A percentile compares a stretch with the other conserved stretches of the same genome.
These are phyloP conservation scores for Viola pubescens DNA, from an alignment of 441 rosid species.

Conservation along the genomic window DNA sequence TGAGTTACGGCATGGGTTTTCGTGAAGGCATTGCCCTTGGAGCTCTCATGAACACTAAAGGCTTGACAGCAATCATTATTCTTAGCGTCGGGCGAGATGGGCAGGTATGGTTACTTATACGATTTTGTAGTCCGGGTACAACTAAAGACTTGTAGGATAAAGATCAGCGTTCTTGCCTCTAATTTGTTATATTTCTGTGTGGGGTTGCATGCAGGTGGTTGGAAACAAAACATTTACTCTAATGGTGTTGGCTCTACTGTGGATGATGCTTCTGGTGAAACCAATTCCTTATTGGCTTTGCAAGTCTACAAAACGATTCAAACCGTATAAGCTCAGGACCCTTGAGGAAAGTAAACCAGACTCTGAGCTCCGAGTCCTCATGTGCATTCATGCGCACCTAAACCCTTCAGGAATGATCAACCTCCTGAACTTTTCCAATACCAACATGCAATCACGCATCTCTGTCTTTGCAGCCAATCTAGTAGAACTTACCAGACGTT, in stretches of 20 bases:
- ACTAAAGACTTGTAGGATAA: neutral
- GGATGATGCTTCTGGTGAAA: constrained; percentile 37
- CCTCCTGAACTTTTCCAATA: constrained; percentile 39
- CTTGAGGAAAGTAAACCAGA: constrained; percentile 22
- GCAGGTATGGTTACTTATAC: constrained; percentile 9
- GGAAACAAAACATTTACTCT: constrained; percentile 25
- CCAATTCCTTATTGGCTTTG: constrained; percentile 28
- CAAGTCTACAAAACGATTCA: constrained; percentile 19
- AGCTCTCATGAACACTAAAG: constrained; percentile 44
- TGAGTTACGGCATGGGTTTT: constrained; percentile 12
- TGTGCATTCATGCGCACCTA: constrained; percentile 30
- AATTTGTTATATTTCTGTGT: neutral
- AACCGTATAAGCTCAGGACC: constrained; percentile 26
- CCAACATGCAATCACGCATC: constrained; percentile 46
- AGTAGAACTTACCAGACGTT: constrained; percentile 44
- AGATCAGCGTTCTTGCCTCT: neutral
- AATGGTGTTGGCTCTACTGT: constrained; percentile 23
- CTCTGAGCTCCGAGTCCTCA: constrained; percentile 32
- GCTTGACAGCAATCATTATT: constrained; percentile 31
- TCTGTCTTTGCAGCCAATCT: constrained; percentile 38
- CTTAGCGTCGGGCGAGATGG: constrained; percentile 30
- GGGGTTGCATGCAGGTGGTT: constrained; percentile 23
- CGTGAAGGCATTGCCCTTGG: constrained; percentile 36
- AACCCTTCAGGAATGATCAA: constrained; percentile 35
- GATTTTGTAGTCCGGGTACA: too few species aligned